Evolutionary conservation across 345 rosid species (phyloP).

Genomic region (Syzygium grande): DNA sequence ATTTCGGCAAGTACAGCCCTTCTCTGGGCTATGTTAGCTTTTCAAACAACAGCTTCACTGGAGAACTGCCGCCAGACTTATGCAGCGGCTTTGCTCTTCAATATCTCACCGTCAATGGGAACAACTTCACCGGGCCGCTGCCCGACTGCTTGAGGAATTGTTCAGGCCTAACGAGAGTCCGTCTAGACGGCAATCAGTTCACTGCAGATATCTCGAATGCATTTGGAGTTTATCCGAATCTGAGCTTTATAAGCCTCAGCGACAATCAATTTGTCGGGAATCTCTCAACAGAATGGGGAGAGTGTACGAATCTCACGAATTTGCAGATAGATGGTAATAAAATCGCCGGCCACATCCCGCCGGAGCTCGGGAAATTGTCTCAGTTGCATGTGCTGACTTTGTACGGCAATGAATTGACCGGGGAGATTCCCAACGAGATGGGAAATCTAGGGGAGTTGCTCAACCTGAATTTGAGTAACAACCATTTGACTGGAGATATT

Average conservation of each 20-base stretch:
- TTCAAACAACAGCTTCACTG: constrained; percentile 54
- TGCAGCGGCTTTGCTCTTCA: constrained; percentile 41
- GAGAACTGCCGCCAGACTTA: constrained; percentile 46
- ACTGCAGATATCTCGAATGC: constrained; percentile 47
- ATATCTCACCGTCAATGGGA: constrained; percentile 26
- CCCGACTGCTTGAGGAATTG: constrained; percentile 59
- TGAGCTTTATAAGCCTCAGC: constrained; percentile 29
- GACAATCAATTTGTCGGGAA: constrained; percentile 41
- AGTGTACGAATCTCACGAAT: constrained; percentile 41
- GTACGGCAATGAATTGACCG: constrained; percentile 36
- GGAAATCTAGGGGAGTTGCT: constrained; percentile 32
- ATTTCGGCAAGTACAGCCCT: constrained; percentile 47
- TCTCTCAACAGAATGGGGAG: constrained; percentile 53
- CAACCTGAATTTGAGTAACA: constrained; percentile 41
- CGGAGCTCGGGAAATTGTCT: constrained; percentile 40
- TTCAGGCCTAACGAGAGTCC: constrained; percentile 29
- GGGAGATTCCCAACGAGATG: constrained; percentile 36
- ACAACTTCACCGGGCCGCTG: constrained; percentile 49
- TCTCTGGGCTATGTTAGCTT: constrained; percentile 39
- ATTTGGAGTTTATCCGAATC: constrained; percentile 47
- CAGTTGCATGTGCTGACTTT: constrained; percentile 28
- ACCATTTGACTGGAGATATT: constrained; percentile 35
- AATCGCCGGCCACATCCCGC: constrained; percentile 45
- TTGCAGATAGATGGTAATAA: constrained; percentile 42
- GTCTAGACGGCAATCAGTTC: constrained; percentile 49